These are phyloP conservation scores for Gnomoniopsis sp. DNA, from an alignment of 2,329 filamentous ascomycete genomes.

Conservation along the genomic window DNA sequence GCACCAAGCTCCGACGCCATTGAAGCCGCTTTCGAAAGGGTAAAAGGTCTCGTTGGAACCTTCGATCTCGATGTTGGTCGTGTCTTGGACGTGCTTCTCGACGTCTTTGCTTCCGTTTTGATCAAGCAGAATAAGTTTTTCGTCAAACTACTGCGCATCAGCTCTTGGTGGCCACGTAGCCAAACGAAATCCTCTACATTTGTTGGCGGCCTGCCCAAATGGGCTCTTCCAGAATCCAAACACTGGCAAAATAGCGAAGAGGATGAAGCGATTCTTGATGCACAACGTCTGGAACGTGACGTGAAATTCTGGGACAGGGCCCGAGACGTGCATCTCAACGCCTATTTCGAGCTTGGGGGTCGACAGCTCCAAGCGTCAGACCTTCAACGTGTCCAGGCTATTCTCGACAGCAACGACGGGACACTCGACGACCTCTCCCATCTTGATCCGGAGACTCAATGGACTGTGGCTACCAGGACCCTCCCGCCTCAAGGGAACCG, in stretches of 20 bases:
- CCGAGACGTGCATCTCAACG: constrained; percentile 71
- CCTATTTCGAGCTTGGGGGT: constrained; percentile 86
- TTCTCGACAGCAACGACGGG: constrained; percentile 34
- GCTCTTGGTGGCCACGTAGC: constrained; percentile 92
- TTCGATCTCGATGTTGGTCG: constrained; percentile 96
- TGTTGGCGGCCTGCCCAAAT: constrained; percentile 70
- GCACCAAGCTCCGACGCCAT: constrained; percentile 73
- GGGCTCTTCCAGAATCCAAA: constrained; percentile 73
- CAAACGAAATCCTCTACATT: constrained; percentile 43
- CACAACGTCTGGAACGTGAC: constrained; percentile 64
- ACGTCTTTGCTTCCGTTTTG: constrained; percentile 89
- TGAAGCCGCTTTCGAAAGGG: constrained; percentile 81
- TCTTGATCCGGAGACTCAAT: constrained; percentile 60
- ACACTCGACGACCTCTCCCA: constrained; percentile 40
- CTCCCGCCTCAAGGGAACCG: constrained; percentile 82
- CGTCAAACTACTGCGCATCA: constrained; percentile 83
- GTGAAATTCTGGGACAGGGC: constrained; percentile 76
- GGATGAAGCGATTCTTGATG: constrained; percentile 57
- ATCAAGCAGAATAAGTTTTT: constrained; percentile 94
- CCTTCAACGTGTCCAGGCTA: constrained; percentile 41
- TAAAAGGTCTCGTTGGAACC: constrained; percentile 92
- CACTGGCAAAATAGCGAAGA: constrained; percentile 64
- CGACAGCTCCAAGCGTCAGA: constrained; percentile 62
- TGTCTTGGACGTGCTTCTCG: constrained; percentile 88
- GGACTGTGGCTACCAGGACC: constrained; percentile 78